Conservation (phyloP, 1,139 yeast genomes). For the Arxiozyma bovina region DNA sequence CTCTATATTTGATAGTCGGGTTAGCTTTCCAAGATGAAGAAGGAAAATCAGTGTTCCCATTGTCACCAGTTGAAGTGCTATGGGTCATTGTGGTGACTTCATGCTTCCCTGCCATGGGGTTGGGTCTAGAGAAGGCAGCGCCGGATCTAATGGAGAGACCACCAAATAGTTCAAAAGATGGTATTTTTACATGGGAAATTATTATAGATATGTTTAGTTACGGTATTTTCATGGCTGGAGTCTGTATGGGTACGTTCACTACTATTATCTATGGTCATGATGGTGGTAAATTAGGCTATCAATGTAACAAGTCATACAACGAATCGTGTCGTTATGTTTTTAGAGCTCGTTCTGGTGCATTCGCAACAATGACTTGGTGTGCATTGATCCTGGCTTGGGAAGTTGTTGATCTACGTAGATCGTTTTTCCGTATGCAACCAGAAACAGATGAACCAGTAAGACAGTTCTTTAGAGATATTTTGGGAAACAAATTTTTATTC, state of each 20-base stretch:
- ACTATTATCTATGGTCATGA: slow-evolving; percentile 61
- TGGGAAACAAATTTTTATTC: slow-evolving; percentile 70
- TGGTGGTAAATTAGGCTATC: slow-evolving; percentile 54
- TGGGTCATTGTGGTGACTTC: slow-evolving; percentile 98
- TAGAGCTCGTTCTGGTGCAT: slow-evolving; percentile 72
- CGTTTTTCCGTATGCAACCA: slow-evolving; percentile 69
- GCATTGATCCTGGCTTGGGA: slow-evolving; percentile 85
- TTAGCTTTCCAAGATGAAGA: slow-evolving; percentile 70
- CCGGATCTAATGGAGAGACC: slow-evolving; percentile 92
- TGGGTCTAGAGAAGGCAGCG: slow-evolving; percentile 96
- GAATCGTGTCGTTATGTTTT: slow-evolving; percentile 56
- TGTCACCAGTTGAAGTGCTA: slow-evolving; percentile 94
- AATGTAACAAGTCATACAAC: slow-evolving; percentile 48
- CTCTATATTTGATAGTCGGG: slow-evolving; percentile 66
- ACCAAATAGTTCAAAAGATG: slow-evolving; percentile 78
- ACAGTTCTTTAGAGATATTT: slow-evolving; percentile 53
- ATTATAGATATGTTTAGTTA: slow-evolving; percentile 65
- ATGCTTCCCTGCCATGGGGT: slow-evolving; percentile 97
- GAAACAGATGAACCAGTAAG: slow-evolving; percentile 54
- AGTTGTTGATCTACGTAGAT: slow-evolving; percentile 66
- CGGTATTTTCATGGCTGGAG: slow-evolving; percentile 64
- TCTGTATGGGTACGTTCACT: slow-evolving; percentile 62
- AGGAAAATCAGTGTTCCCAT: slow-evolving; percentile 63
- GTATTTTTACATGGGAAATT: slow-evolving; percentile 65
- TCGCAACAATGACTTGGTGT: slow-evolving; percentile 87